A percentile compares a stretch with the other conserved stretches of the same genome.
These are phyloP conservation scores for Phyllosticta citribraziliensis DNA, from an alignment of 2,329 filamentous ascomycete species.

Conservation along the genomic window DNA sequence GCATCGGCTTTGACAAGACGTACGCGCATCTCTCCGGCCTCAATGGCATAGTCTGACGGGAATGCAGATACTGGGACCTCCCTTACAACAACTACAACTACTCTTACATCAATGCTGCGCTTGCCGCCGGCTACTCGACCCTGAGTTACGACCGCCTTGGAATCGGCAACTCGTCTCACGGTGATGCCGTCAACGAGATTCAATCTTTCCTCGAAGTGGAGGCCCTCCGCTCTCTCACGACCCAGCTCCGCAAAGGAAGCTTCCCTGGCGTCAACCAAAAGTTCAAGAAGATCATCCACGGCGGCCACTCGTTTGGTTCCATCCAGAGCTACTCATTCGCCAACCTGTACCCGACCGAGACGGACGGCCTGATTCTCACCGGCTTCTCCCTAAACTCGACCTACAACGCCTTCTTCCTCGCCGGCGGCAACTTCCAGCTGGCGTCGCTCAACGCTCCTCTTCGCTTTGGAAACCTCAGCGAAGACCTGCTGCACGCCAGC, in stretches of 20 bases:
- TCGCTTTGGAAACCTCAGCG: conserved; percentile 27
- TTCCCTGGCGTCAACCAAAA: conserved; percentile 33
- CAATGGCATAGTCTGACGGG: not conserved
- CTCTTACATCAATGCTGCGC: conserved; percentile 49
- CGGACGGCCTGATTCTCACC: conserved; percentile 50
- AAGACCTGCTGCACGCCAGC: not conserved
- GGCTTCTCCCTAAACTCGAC: conserved; percentile 45
- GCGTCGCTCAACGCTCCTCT: conserved; percentile 35
- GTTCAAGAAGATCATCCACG: conserved; percentile 43
- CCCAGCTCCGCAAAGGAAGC: conserved; percentile 35
- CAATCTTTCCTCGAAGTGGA: conserved; percentile 50
- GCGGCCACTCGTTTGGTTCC: conserved; percentile 57
- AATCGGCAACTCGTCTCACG: conserved; percentile 48
- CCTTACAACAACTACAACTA: conserved; percentile 50
- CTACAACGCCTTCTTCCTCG: conserved; percentile 35
- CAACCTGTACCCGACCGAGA: conserved; percentile 41
- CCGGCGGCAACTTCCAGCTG: conserved; percentile 40
- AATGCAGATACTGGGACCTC: conserved; percentile 52
- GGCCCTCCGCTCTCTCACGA: conserved; percentile 46
- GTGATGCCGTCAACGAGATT: conserved; percentile 50
- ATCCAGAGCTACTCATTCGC: conserved; percentile 48
- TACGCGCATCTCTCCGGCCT: conserved; percentile 15
- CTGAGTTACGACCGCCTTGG: conserved; percentile 54
- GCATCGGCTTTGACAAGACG: conserved; percentile 45
- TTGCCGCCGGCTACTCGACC: conserved; percentile 49